These are phyloP conservation scores for Penicillium sp. DNA, from an alignment of 2,329 filamentous ascomycete species.

Conservation along the genomic window DNA sequence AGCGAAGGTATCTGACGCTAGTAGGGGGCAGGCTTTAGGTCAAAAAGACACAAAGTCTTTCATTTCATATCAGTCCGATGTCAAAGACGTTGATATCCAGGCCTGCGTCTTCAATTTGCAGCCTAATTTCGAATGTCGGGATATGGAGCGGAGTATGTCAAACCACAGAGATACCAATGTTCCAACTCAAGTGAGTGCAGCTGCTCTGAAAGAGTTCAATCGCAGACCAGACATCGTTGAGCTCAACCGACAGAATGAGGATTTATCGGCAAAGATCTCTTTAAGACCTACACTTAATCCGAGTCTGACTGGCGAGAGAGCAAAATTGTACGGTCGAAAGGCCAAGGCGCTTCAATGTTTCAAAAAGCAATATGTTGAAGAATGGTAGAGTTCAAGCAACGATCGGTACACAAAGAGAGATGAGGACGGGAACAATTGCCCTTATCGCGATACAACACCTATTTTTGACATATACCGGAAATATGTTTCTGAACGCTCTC, in stretches of 20 bases:
- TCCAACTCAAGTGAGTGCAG: constrained; percentile 13
- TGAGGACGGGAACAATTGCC: constrained; percentile 16
- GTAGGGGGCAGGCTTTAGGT: constrained; percentile 8
- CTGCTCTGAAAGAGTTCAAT: constrained; percentile 9
- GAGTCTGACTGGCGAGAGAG: constrained; percentile 5
- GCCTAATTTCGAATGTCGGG: constrained; percentile 14
- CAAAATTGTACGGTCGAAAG: constrained; percentile 16
- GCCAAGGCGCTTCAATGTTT: constrained; percentile 10
- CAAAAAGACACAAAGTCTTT: background rate
- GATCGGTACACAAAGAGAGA: constrained; percentile 9
- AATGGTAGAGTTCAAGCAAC: constrained; percentile 17
- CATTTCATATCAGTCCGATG: constrained; percentile 15
- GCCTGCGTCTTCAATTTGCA: constrained; percentile 16
- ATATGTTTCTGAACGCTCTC: constrained; percentile 13
- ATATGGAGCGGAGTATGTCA: constrained; percentile 20
- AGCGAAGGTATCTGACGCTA: constrained; percentile 14
- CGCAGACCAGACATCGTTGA: constrained; percentile 7
- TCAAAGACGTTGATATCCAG: constrained; percentile 18
- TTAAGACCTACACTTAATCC: constrained; percentile 7
- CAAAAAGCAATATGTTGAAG: constrained; percentile 10
- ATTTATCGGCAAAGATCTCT: constrained; percentile 10
- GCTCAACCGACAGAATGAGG: constrained; percentile 13
- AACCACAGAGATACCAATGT: constrained; percentile 17
- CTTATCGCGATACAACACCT: constrained; percentile 11
- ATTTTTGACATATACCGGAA: constrained; percentile 19